Conservation (phyloP, 2,329 filamentous ascomycete genomes). For the Cladosporium austrohemisphaericum region DNA sequence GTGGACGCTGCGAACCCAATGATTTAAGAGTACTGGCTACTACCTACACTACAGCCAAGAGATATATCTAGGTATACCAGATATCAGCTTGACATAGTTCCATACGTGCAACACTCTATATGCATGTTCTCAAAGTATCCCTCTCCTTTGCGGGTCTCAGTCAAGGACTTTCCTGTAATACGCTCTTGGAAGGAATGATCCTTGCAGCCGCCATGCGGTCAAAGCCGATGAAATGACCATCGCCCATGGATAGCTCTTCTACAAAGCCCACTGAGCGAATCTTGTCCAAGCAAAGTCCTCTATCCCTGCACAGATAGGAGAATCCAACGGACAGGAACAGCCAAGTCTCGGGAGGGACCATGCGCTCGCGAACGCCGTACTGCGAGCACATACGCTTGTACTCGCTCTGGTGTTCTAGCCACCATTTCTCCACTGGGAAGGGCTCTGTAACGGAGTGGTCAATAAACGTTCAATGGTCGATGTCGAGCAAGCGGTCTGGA, state of each 20-base stretch:
- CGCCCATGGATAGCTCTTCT: background rate
- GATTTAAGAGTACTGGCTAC: no score
- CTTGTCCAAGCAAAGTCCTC: background rate
- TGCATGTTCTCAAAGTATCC: no score
- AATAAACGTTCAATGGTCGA: no score
- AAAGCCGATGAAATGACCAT: background rate
- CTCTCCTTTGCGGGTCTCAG: no score
- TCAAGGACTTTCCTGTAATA: background rate
- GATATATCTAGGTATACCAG: no score
- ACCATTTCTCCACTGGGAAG: background rate
- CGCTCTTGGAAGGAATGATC: background rate
- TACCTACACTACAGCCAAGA: no score
- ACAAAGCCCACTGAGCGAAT: background rate
- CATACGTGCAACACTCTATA: no score
- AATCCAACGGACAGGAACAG: background rate
- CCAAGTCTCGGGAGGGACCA: background rate
- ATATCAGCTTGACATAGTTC: no score
- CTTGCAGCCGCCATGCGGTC: background rate
- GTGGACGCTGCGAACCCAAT: conserved; percentile 25
- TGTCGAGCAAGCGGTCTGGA: background rate
- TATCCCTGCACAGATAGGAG: background rate
- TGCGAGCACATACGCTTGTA: conserved; percentile 1
- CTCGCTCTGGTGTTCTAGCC: background rate
- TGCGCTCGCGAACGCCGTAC: background rate
- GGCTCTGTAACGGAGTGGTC: background rate